Evolutionary conservation across 192 early-diverging fungal genomes (phyloP).

Genomic region (Rhizophagus sp.): DNA sequence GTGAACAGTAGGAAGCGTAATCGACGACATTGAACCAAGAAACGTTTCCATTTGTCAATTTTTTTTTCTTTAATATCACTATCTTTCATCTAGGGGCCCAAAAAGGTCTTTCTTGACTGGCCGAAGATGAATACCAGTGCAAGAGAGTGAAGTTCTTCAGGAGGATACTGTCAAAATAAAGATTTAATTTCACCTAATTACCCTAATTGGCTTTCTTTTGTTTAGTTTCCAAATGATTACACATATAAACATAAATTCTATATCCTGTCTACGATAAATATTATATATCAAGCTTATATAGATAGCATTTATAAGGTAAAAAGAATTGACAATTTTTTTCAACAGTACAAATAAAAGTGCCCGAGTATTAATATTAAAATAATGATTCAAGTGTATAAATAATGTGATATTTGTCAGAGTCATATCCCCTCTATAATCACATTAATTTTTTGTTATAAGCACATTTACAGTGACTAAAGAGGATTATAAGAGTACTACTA

Average conservation of each 20-base stretch:
- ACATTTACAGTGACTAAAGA: no score
- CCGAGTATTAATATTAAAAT: no score
- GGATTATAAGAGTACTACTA: no score
- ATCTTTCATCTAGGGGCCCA: conserved; percentile 21
- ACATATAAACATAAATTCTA: background rate
- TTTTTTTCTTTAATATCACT: conserved; percentile 25
- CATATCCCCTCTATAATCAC: no score
- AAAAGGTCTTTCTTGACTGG: conserved; percentile 22
- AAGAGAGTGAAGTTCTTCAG: background rate
- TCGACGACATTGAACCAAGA: conserved; percentile 31
- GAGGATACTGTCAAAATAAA: background rate
- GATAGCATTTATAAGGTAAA: no score
- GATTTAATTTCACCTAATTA: background rate
- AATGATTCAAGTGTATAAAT: no score
- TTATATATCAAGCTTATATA: no score
- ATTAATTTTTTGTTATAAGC: no score
- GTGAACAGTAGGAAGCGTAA: conserved; percentile 28
- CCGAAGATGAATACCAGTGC: background rate
- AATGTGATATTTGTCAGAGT: no score
- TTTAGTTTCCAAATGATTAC: background rate
- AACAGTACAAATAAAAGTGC: no score
- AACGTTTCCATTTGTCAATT: conserved; percentile 25
- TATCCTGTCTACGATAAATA: no score
- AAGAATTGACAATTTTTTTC: no score
- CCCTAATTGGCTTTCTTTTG: background rate